Base-by-base conservation (phyloP, 129 eudicot genomes). In the Cynara cardunculus region DNA sequence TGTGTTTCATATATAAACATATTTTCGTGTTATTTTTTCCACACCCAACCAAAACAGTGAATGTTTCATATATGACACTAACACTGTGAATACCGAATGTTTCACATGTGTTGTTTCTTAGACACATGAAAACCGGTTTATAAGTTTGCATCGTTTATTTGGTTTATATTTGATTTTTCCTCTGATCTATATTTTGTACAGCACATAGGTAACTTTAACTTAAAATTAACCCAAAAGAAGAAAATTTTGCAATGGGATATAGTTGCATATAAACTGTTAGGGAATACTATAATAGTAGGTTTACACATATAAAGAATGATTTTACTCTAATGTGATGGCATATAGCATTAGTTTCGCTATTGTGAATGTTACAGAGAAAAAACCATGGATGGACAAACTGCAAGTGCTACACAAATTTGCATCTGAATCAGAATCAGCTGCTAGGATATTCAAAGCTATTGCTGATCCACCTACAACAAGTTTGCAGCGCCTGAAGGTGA, bases 381-480 rank as follows among this genome's bases (percentile, higher is more conserved):
- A 90, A 72, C 97, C 97, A 73, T 95, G 99, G 99, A 95, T 95
- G 99, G 97, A 91, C 86, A 92, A 88, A 81, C 81, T 95, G 56
- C 76, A 85, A 64, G 93, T 92, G 71, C 80, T 95, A 25, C 99
- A 95, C 61, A 89, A 90, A 72, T 85, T 92, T 74, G 97, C 95
- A 71, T 84, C 93, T 80, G 89, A 84, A 75, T 68, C 79, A 2
- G 90, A 86, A 72, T 87, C 86, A 78, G 86, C 95, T 71, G 87
- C 99, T 71, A 91, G 85, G 87, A 89, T 95, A 69, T 95, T 95
- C 74, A 95, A 95, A 91, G 99, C 99, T 80, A 87, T 92, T 86
- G 99, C 99, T 18, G 99, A 95, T 84, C 99, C 99, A 46, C 99
- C 99, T 67, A 95, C 99, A 37, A 95, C 99, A 30, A 95, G 97